Conservation (phyloP, 2,329 filamentous ascomycete genomes). For the Tothia fuscella region DNA sequence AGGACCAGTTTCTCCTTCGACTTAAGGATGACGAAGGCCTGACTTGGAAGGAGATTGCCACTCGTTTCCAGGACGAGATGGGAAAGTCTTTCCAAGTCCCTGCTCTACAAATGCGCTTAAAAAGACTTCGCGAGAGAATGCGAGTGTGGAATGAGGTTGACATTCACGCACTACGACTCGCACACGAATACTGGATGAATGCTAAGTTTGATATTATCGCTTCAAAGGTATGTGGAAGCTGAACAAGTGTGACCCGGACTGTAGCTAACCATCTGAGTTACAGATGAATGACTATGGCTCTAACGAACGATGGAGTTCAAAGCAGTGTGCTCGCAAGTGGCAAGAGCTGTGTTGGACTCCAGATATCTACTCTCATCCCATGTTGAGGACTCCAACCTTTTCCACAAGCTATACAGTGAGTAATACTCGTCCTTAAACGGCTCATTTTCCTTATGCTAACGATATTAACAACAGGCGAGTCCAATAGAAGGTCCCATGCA, state of each 20-base stretch:
- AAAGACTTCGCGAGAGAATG: conserved; percentile 38
- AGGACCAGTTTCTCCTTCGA: conserved; percentile 37
- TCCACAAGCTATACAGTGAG: too few species aligned
- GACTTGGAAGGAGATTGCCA: conserved; percentile 43
- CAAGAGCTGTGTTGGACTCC: conserved; percentile 21
- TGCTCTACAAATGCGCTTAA: conserved; percentile 43
- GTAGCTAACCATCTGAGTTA: not conserved
- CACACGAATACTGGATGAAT: conserved; percentile 41
- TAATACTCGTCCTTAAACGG: too few species aligned
- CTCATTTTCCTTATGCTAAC: too few species aligned
- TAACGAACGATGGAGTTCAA: conserved; percentile 38
- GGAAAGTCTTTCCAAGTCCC: conserved; percentile 39
- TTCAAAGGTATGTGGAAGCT: conserved; percentile 31
- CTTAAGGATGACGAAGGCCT: conserved; percentile 41
- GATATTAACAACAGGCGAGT: too few species aligned
- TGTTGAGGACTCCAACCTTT: not conserved
- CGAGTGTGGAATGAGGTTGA: conserved; percentile 41
- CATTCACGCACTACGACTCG: conserved; percentile 35
- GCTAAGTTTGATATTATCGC: conserved; percentile 43
- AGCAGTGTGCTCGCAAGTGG: conserved; percentile 40
- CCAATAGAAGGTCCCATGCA: not conserved
- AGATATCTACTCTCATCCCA: not conserved
- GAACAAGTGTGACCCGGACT: not conserved
- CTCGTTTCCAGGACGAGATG: conserved; percentile 36
- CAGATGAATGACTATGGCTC: conserved; percentile 42